A percentile compares a stretch with the other conserved stretches of the same genome.
Conservation (phyloP, 352 stramenopile genomes). For the Pythium pyrilobum region DNA sequence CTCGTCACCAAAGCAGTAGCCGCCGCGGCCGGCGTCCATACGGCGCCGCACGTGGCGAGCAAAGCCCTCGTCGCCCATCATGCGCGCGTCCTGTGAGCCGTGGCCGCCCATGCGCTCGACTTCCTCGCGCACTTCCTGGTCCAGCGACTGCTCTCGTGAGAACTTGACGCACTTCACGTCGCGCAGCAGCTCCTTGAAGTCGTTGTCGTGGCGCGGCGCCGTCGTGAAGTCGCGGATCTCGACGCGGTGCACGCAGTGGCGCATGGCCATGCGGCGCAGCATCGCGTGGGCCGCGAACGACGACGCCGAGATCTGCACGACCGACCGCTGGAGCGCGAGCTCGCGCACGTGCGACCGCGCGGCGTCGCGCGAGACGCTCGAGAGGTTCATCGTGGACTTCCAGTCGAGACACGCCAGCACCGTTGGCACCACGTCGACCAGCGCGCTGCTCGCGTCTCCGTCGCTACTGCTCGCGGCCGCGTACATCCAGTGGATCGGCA, state of each 20-base stretch:
- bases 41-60: neutral
- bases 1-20: no score
- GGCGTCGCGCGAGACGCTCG: constrained; percentile 4
- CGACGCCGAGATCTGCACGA: constrained; percentile 8
- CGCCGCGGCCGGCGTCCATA: no score
- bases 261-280: constrained; percentile 6
- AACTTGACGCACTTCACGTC: constrained; percentile 1
- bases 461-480: neutral
- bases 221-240: constrained; percentile 9
- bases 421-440: constrained; percentile 1
- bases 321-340: constrained; percentile 1
- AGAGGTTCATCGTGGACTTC: constrained; percentile 4
- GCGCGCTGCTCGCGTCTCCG: neutral
- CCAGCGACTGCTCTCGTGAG: neutral
- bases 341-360: neutral
- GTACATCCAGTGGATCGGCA: constrained; percentile 3
- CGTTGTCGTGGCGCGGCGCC: neutral
- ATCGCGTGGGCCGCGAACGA: constrained; percentile 7
- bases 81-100: neutral
- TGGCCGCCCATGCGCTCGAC: neutral
- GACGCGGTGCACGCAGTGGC: neutral
- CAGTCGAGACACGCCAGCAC: constrained; percentile 12
- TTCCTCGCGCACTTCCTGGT: constrained; percentile 7
- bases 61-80: neutral
- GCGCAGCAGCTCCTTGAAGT: neutral